Percentiles rank a stretch among this genome's conserved stretches.
These are phyloP conservation scores for Gossypium raimondii DNA, from an alignment of 345 rosid species.

Conservation along the genomic window DNA sequence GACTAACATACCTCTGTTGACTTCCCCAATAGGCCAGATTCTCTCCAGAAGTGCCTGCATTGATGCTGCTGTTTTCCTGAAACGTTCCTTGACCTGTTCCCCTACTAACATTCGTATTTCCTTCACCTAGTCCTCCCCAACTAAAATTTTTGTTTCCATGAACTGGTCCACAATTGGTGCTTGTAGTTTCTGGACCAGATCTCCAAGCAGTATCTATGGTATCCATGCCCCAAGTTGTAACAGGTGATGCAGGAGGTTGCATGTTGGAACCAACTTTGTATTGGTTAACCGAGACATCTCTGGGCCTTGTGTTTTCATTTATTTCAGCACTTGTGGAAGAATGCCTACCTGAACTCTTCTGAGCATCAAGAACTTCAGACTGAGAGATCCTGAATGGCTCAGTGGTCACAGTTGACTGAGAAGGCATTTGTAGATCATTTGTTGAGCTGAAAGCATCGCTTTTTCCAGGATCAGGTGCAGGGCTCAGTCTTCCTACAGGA, in stretches of 20 bases:
- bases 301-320: constrained; percentile 36
- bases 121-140: constrained; percentile 27
- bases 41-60: constrained; percentile 27
- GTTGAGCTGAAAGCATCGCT: constrained; percentile 70
- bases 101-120: constrained; percentile 27
- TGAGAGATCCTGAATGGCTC: constrained; percentile 29
- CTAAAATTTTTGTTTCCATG: constrained; percentile 40
- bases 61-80: constrained; percentile 35
- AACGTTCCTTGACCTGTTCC: constrained; percentile 34
- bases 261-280: constrained; percentile 46
- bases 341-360: constrained; percentile 38
- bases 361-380: constrained; percentile 29
- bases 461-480: constrained; percentile 53
- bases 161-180: constrained; percentile 29
- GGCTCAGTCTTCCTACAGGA: constrained; percentile 59
- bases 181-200: constrained; percentile 38
- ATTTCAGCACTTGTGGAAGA: constrained; percentile 40
- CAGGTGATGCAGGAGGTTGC: constrained; percentile 39
- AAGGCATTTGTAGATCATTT: constrained; percentile 45
- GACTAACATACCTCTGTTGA: constrained; percentile 46
- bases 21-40: constrained; percentile 40
- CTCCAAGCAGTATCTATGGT: constrained; percentile 34
- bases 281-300: constrained; percentile 44
- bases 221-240: constrained; percentile 27
- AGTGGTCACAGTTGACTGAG: constrained; percentile 36